Evolutionary conservation across 2,329 filamentous ascomycete genomes (phyloP).

Genomic region (Aphanoascus verrucosus): DNA sequence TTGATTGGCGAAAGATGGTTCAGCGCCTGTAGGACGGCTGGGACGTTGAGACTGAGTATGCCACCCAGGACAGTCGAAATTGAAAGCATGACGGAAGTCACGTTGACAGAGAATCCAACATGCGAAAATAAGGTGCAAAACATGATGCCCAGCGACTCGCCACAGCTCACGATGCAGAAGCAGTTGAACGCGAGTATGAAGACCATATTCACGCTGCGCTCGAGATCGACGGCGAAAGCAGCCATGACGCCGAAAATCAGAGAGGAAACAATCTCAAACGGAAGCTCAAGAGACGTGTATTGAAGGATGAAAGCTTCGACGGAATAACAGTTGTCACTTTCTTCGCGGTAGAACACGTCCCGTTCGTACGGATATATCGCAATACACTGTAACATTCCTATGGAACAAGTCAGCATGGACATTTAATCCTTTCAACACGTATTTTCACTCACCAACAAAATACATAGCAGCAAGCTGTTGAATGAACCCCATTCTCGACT

Average conservation of each 20-base stretch:
- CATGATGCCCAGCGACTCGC: conserved; percentile 66
- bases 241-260: conserved; percentile 56
- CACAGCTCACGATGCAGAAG: conserved; percentile 63
- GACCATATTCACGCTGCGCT: conserved; percentile 53
- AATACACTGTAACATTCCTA: conserved; percentile 69
- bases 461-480: conserved; percentile 55
- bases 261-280: conserved; percentile 57
- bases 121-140: conserved; percentile 68
- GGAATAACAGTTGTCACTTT: conserved; percentile 61
- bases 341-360: conserved; percentile 67
- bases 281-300: conserved; percentile 60
- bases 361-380: conserved; percentile 61
- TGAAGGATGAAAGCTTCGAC: conserved; percentile 60
- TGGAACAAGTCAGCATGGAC: not conserved
- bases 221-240: conserved; percentile 55
- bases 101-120: conserved; percentile 64
- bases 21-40: conserved; percentile 52
- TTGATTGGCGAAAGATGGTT: conserved; percentile 64
- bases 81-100: conserved; percentile 58
- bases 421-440: not conserved
- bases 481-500: conserved; percentile 63
- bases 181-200: conserved; percentile 58
- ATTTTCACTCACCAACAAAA: conserved; percentile 26
- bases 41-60: conserved; percentile 60
- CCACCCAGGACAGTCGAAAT: conserved; percentile 62